A percentile compares a stretch with the other conserved stretches of the same genome.
Conservation (phyloP, 768 basidiomycete species). For the Boletus sp. region DNA sequence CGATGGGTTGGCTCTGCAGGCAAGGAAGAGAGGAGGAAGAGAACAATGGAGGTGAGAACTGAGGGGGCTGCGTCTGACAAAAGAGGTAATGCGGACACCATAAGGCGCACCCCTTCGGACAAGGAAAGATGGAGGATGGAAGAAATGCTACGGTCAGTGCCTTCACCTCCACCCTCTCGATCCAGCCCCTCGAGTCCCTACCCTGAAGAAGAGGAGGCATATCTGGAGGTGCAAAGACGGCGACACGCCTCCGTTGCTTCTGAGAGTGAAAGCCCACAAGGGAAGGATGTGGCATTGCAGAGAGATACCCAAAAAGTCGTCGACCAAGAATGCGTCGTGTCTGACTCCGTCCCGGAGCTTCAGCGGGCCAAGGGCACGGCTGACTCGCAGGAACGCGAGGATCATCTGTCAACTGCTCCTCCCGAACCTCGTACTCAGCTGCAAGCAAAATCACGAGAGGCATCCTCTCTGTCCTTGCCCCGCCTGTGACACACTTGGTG, state of each 20-base stretch:
- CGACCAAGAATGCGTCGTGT: neutral
- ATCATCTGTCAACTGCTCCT: neutral
- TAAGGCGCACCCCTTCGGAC: constrained; percentile 19
- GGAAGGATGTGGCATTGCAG: neutral
- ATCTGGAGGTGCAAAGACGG: constrained; percentile 1
- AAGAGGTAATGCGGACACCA: neutral
- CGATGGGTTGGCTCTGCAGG: constrained; percentile 21
- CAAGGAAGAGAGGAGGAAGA: constrained; percentile 17
- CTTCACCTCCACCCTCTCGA: constrained; percentile 3
- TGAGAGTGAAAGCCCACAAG: neutral
- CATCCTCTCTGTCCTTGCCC: neutral
- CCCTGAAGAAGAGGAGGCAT: neutral
- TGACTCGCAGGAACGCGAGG: neutral
- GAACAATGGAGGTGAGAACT: neutral
- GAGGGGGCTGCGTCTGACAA: constrained; percentile 2
- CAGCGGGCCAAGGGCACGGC: neutral
- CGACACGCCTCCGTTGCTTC: neutral
- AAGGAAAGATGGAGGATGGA: constrained; percentile 27
- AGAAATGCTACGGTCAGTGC: constrained; percentile 19
- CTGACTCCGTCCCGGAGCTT: neutral
- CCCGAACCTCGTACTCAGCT: neutral
- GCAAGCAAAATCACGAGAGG: neutral
- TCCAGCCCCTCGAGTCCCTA: neutral
- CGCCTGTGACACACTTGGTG: neutral
- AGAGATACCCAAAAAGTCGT: neutral